Evolutionary conservation across 805 yeast genomes (phyloP).

Genomic region (Starmerella kuoi): DNA sequence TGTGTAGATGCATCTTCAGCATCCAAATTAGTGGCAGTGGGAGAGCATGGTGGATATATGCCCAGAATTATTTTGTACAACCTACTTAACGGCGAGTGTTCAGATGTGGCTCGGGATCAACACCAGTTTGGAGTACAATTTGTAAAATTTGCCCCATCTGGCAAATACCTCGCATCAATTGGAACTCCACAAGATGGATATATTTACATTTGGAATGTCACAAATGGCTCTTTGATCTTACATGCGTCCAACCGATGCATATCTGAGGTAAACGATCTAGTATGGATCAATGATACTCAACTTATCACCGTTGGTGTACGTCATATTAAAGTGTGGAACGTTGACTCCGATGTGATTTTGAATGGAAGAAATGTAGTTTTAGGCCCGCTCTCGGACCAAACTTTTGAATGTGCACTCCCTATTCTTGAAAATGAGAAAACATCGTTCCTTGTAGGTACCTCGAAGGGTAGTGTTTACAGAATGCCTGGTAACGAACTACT

Average conservation of each 20-base stretch:
- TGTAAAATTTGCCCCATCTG: conserved; percentile 47
- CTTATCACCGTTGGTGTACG: conserved; percentile 51
- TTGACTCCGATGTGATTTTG: conserved; percentile 30
- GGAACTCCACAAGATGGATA: conserved; percentile 64
- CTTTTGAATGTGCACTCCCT: conserved; percentile 34
- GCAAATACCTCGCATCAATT: conserved; percentile 43
- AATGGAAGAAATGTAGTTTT: conserved; percentile 50
- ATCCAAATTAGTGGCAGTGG: conserved; percentile 46
- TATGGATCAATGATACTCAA: conserved; percentile 41
- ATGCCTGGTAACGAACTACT: conserved; percentile 9
- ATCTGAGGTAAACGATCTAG: conserved; percentile 41
- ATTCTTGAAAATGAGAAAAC: conserved; percentile 28
- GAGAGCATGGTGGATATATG: conserved; percentile 51
- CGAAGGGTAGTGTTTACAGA: conserved; percentile 11
- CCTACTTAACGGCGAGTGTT: conserved; percentile 31
- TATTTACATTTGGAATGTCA: conserved; percentile 46
- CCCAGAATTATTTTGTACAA: conserved; percentile 45
- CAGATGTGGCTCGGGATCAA: conserved; percentile 40
- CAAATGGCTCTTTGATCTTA: conserved; percentile 28
- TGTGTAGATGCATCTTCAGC: conserved; percentile 51
- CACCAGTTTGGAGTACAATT: conserved; percentile 54
- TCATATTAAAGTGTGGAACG: conserved; percentile 50
- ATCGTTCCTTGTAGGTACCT: conserved; percentile 17
- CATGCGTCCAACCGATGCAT: conserved; percentile 52
- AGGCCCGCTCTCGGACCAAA: conserved; percentile 38